A percentile compares a stretch with the other conserved stretches of the same genome.
Evolutionary conservation across 2,329 filamentous ascomycete genomes (phyloP).

Genomic region (Aspergillus spinulosporus): DNA sequence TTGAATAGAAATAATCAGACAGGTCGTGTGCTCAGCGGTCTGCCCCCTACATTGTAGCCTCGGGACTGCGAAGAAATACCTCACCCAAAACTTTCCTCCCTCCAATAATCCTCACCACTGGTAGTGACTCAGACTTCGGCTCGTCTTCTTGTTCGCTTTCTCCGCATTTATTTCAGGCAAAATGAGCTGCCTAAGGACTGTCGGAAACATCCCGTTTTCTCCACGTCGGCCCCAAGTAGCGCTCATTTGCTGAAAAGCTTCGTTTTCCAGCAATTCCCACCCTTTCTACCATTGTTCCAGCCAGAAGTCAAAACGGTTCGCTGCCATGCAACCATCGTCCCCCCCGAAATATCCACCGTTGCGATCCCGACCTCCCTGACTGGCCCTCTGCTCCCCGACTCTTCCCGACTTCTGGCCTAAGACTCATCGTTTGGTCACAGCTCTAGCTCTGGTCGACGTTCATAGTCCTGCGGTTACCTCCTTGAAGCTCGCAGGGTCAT

Average conservation of each 20-base stretch:
- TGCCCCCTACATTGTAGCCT: conserved; percentile 25
- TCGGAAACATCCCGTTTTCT: conserved; percentile 27
- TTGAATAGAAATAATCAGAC: neutral
- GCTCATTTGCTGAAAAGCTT: conserved; percentile 25
- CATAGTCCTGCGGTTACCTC: conserved; percentile 25
- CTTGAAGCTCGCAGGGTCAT: conserved; percentile 21
- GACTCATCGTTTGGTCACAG: conserved; percentile 14
- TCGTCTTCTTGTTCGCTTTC: conserved; percentile 14
- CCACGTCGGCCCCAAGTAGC: conserved; percentile 18
- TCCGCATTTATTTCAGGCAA: conserved; percentile 22
- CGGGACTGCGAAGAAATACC: conserved; percentile 25
- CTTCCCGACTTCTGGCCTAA: conserved; percentile 27
- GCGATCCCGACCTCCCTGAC: conserved; percentile 23
- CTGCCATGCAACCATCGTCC: conserved; percentile 24
- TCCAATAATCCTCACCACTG: neutral
- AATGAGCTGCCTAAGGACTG: conserved; percentile 7
- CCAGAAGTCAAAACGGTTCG: conserved; percentile 22
- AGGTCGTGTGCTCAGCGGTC: conserved; percentile 5
- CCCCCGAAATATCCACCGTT: conserved; percentile 25
- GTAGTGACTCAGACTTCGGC: neutral
- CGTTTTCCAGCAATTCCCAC: conserved; percentile 21
- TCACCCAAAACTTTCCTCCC: conserved; percentile 13
- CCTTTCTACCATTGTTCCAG: conserved; percentile 13
- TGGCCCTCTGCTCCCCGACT: conserved; percentile 26
- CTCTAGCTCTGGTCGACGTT: conserved; percentile 16